Conservation (phyloP, 805 yeast species). For the Komagataella kurtzmanii region DNA sequence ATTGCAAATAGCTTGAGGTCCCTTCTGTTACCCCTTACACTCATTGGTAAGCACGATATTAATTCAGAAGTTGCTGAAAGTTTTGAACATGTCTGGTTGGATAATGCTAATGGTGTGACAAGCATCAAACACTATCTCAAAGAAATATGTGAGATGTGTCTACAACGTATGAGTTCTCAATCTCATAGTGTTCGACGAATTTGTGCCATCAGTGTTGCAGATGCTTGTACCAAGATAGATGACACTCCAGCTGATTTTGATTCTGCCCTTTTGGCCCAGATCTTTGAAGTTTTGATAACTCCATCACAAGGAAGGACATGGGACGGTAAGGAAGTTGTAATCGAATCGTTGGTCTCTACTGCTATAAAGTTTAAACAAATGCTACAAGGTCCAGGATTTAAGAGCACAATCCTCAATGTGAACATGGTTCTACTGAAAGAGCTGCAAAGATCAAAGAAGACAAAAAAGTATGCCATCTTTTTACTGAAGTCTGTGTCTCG, state of each 20-base stretch:
- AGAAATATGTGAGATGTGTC: slow-evolving; percentile 50
- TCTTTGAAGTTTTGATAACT: slow-evolving; percentile 41
- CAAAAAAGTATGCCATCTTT: slow-evolving; percentile 30
- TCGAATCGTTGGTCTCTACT: slow-evolving; percentile 55
- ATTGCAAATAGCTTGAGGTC: slow-evolving; percentile 47
- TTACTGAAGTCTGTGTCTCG: slow-evolving; percentile 1
- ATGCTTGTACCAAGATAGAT: slow-evolving; percentile 32
- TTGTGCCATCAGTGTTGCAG: slow-evolving; percentile 55
- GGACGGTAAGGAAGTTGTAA: slow-evolving; percentile 72
- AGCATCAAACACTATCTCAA: slow-evolving; percentile 54
- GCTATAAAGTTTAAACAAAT: slow-evolving; percentile 31
- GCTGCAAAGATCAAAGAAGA: slow-evolving; percentile 48
- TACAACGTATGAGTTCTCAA: slow-evolving; percentile 36
- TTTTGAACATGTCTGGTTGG: slow-evolving; percentile 65
- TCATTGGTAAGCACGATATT: slow-evolving; percentile 61
- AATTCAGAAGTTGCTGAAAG: slow-evolving; percentile 26
- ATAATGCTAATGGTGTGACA: slow-evolving; percentile 54
- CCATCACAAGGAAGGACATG: slow-evolving; percentile 73
- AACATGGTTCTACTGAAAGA: slow-evolving; percentile 39
- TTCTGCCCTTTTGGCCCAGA: slow-evolving; percentile 16
- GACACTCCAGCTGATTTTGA: slow-evolving; percentile 10
- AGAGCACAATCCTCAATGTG: slow-evolving; percentile 22
- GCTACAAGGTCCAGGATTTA: slow-evolving; percentile 8
- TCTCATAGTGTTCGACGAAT: slow-evolving; percentile 55
- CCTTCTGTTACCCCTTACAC: slow-evolving; percentile 66